Conservation (phyloP, 1,284 basidiomycete species). For the Leccinum huronense region DNA sequence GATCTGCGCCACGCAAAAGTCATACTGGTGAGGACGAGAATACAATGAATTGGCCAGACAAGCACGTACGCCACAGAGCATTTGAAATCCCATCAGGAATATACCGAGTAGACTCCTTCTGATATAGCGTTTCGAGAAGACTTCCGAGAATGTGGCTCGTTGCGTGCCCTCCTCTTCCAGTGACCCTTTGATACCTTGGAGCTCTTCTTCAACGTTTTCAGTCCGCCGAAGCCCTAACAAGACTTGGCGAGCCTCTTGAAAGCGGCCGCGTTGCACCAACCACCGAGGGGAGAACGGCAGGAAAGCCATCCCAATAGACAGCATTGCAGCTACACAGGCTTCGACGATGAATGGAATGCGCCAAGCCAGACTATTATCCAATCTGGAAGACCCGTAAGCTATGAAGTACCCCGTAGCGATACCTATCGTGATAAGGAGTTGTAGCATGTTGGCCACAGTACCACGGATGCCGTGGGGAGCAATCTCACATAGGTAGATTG, state of each 20-base stretch:
- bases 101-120: constrained; percentile 44
- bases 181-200: constrained; percentile 23
- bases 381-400: constrained; percentile 45
- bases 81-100: constrained; percentile 48
- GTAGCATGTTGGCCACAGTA: constrained; percentile 43
- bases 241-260: constrained; percentile 40
- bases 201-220: constrained; percentile 24
- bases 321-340: constrained; percentile 37
- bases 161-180: constrained; percentile 25
- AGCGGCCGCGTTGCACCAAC: constrained; percentile 45
- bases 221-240: constrained; percentile 19
- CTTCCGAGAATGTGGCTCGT: constrained; percentile 28
- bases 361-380: constrained; percentile 45
- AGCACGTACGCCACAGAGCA: constrained; percentile 37
- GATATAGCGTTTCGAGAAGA: constrained; percentile 35
- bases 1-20: constrained; percentile 17
- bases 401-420: constrained; percentile 51
- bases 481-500: constrained; percentile 47
- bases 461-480: constrained; percentile 44
- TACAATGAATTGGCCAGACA: constrained; percentile 12
- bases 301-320: constrained; percentile 47
- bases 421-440: constrained; percentile 47
- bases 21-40: constrained; percentile 29
- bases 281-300: constrained; percentile 56
- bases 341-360: constrained; percentile 48